phyloP scores from a whole-genome alignment of 139 green algal species.

The Auxenochlorella pyrenoidosa region DNA sequence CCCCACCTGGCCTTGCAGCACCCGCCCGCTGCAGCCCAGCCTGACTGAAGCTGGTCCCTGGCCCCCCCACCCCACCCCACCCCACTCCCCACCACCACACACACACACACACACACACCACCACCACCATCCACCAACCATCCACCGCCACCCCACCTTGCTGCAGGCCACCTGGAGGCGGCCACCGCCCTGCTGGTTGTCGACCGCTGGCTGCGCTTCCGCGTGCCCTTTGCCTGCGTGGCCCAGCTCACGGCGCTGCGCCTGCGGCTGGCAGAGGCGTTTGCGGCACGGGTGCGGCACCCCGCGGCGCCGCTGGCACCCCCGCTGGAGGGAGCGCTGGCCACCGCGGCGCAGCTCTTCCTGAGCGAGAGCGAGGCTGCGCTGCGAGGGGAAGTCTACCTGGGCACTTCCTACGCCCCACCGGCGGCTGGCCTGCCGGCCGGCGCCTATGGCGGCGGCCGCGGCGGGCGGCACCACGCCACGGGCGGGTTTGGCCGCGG shows the following conservation, averaged over 20 bases:
- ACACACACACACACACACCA: too few species aligned
- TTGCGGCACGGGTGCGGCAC: slow-evolving; percentile 51
- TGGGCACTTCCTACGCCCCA: slow-evolving; percentile 11
- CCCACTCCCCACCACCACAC: too few species aligned
- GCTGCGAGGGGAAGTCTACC: not conserved
- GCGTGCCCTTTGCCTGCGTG: slow-evolving; percentile 9
- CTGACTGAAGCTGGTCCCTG: too few species aligned
- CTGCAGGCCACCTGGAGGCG: slow-evolving; percentile 9
- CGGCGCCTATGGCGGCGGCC: slow-evolving; percentile 1
- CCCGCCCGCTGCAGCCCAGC: too few species aligned
- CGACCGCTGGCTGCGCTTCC: slow-evolving; percentile 60
- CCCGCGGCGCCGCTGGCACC: slow-evolving; percentile 25
- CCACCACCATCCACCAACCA: too few species aligned
- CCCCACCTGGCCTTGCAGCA: too few species aligned
- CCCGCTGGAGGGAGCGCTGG: not conserved
- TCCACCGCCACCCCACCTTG: not conserved
- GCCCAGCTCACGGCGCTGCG: slow-evolving; percentile 47
- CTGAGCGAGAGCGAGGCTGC: slow-evolving; percentile 10
- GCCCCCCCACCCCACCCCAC: too few species aligned
- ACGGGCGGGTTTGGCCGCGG: not conserved
- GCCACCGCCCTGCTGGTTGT: slow-evolving; percentile 44
- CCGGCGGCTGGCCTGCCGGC: not conserved
- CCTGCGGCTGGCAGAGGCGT: slow-evolving; percentile 48
- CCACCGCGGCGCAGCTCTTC: slow-evolving; percentile 22
- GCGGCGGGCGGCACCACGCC: not conserved